These are phyloP conservation scores for Neopestalotiopsis clavispora DNA, from an alignment of 2,329 filamentous ascomycete species.

Conservation along the genomic window DNA sequence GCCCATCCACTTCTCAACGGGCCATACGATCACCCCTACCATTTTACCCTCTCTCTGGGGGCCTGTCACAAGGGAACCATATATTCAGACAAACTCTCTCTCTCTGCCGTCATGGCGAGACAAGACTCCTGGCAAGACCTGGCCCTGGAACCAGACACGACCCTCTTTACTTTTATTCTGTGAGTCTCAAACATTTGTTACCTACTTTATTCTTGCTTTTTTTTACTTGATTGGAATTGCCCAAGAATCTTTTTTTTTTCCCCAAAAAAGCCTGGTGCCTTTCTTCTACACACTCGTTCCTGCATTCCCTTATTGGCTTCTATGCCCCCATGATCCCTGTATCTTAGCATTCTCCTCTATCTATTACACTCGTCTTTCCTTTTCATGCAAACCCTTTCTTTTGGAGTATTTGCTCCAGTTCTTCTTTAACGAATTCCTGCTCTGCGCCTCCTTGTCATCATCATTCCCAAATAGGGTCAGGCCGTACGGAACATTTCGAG, in stretches of 20 bases:
- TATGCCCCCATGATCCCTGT: constrained; percentile 4
- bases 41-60: background rate
- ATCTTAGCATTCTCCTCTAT: constrained; percentile 12
- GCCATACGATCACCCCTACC: no score
- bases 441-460: background rate
- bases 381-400: constrained; percentile 2
- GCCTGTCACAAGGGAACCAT: constrained; percentile 15
- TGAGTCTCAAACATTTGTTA: constrained; percentile 49
- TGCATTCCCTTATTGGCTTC: constrained; percentile 24
- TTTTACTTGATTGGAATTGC: background rate
- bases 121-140: constrained; percentile 3
- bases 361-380: constrained; percentile 15
- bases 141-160: constrained; percentile 65
- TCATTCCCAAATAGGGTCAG: background rate
- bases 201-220: background rate
- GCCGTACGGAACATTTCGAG: background rate
- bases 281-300: constrained; percentile 16
- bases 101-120: constrained; percentile 12
- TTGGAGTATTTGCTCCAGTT: constrained; percentile 5
- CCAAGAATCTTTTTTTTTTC: constrained; percentile 26
- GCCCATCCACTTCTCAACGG: background rate
- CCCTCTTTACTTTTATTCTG: constrained; percentile 72
- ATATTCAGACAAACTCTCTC: constrained; percentile 20
- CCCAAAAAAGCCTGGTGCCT: constrained; percentile 19
- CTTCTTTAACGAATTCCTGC: background rate